phyloP scores from a whole-genome alignment of 1,284 basidiomycete genomes.

The Sporisorium reilianum region DNA sequence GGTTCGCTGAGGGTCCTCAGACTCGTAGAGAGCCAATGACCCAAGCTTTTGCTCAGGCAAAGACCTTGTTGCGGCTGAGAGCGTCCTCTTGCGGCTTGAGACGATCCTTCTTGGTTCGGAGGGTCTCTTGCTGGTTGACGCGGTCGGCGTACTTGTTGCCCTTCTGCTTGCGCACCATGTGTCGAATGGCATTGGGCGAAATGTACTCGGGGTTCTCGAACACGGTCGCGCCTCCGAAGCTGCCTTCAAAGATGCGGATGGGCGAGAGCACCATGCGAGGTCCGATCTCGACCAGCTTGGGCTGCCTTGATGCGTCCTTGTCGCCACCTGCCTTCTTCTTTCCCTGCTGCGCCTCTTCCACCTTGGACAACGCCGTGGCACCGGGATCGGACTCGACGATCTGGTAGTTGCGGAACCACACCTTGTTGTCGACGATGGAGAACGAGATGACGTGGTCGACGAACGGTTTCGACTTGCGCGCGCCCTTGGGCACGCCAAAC shows the following conservation, averaged over 20 bases:
- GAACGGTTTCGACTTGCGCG: slow-evolving; percentile 94
- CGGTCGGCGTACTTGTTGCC: slow-evolving; percentile 84
- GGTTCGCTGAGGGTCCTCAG: too few relatives aligned
- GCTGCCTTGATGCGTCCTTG: slow-evolving; percentile 44
- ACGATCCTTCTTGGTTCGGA: slow-evolving; percentile 77
- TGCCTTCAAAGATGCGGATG: slow-evolving; percentile 96
- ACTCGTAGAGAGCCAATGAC: too few relatives aligned
- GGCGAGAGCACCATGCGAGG: slow-evolving; percentile 97
- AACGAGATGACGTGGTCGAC: slow-evolving; percentile 97
- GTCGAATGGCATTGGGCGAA: slow-evolving; percentile 85
- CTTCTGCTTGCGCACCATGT: slow-evolving; percentile 78
- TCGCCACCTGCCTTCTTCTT: slow-evolving; percentile 41
- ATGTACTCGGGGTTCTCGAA: slow-evolving; percentile 97
- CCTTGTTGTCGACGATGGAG: slow-evolving; percentile 92
- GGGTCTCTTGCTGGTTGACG: slow-evolving; percentile 82
- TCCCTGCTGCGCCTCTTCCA: slow-evolving; percentile 73
- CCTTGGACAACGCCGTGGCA: slow-evolving; percentile 49
- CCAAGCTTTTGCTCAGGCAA: slow-evolving; percentile 78
- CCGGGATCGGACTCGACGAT: slow-evolving; percentile 76
- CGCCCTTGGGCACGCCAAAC: slow-evolving; percentile 90
- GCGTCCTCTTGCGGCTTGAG: slow-evolving; percentile 81
- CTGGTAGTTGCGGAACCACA: slow-evolving; percentile 99
- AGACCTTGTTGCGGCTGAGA: slow-evolving; percentile 87
- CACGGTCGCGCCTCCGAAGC: slow-evolving; percentile 84
- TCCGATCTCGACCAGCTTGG: slow-evolving; percentile 76